These are phyloP conservation scores for Xylaria sp. DNA, from an alignment of 2,329 filamentous ascomycete species.

Conservation along the genomic window DNA sequence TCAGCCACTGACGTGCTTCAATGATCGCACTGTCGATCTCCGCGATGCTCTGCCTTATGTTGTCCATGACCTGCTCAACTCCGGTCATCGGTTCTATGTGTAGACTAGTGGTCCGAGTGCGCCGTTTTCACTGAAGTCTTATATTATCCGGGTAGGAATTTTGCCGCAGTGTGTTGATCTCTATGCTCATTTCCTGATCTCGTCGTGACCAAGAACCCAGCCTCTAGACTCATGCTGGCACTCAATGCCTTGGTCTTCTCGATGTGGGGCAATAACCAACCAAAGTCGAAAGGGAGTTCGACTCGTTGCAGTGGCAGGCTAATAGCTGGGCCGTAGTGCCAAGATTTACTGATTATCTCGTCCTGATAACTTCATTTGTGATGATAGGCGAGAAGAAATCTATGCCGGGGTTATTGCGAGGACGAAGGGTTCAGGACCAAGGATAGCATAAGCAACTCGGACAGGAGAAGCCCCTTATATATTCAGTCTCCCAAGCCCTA, in stretches of 20 bases:
- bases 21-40: constrained; percentile 37
- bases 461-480: constrained; percentile 20
- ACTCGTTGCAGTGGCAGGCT: constrained; percentile 12
- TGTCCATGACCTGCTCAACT: constrained; percentile 25
- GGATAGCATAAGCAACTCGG: constrained; percentile 12
- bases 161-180: constrained; percentile 3
- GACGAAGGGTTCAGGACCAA: constrained; percentile 10
- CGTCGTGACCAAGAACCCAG: constrained; percentile 19
- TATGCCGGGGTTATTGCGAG: constrained; percentile 1
- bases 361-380: constrained; percentile 5
- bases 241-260: constrained; percentile 17
- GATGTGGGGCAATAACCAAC: constrained; percentile 6
- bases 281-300: neutral
- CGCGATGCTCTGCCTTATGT: constrained; percentile 33
- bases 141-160: constrained; percentile 17
- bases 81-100: constrained; percentile 6
- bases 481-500: constrained; percentile 7
- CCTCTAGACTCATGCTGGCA: constrained; percentile 31
- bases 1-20: constrained; percentile 36
- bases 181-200: constrained; percentile 23
- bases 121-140: neutral
- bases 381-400: constrained; percentile 1
- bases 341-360: neutral
- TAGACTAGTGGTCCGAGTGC: neutral
- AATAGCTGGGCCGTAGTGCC: neutral